Conservation (phyloP, 805 yeast species). For the Candida stauntonica region DNA sequence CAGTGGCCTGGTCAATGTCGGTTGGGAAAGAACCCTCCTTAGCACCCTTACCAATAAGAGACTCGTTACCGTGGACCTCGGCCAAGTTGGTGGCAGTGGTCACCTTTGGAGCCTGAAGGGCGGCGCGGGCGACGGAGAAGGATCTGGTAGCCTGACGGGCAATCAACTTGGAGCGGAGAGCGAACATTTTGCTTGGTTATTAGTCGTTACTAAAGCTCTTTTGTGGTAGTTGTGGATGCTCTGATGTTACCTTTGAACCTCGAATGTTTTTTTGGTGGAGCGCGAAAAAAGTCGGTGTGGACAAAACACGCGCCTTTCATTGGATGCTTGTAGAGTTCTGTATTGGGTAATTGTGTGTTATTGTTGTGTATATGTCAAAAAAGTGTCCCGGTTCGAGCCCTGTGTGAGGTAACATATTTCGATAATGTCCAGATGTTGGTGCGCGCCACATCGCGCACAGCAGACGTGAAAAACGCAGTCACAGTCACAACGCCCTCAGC, state of each 20-base stretch:
- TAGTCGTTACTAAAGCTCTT: too few relatives aligned
- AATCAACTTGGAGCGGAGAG: slow-evolving; percentile 33
- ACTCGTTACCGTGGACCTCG: slow-evolving; percentile 73
- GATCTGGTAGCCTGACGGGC: slow-evolving; percentile 31
- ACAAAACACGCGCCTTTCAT: slow-evolving; percentile 20
- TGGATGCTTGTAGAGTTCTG: slow-evolving; percentile 21
- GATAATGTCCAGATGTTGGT: not conserved
- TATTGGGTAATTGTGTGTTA: slow-evolving; percentile 8
- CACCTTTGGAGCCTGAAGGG: slow-evolving; percentile 23
- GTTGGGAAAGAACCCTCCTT: slow-evolving; percentile 81
- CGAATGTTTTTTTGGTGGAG: slow-evolving; percentile 22
- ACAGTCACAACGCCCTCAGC: slow-evolving; percentile 3
- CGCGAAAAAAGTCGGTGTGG: slow-evolving; percentile 4
- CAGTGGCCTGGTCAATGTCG: slow-evolving; percentile 95
- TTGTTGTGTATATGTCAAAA: slow-evolving; percentile 1
- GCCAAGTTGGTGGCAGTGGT: slow-evolving; percentile 59
- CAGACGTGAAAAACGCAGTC: slow-evolving; percentile 9
- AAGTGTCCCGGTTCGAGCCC: slow-evolving; percentile 5
- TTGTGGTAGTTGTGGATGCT: too few relatives aligned
- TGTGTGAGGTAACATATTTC: not conserved
- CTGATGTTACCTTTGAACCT: too few relatives aligned
- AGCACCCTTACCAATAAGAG: slow-evolving; percentile 91
- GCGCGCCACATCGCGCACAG: not conserved
- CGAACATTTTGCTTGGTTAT: slow-evolving; percentile 26
- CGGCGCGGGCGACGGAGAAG: slow-evolving; percentile 30